phyloP scores from a whole-genome alignment of 2,329 filamentous ascomycete species.

The Ophidiomyces ophidiicola region DNA sequence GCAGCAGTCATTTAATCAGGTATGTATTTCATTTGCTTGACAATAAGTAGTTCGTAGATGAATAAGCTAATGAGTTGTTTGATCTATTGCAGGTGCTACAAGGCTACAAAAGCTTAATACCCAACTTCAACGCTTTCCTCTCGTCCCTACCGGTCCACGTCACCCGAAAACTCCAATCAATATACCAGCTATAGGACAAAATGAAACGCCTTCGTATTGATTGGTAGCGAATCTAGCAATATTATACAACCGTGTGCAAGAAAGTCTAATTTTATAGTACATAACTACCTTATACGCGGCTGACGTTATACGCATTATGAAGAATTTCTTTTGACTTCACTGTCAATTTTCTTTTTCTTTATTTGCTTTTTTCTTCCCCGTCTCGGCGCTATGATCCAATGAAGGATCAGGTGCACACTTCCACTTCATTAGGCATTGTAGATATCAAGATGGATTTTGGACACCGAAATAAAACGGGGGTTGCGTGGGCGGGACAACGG shows the following conservation, averaged over 20 bases:
- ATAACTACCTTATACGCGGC: too few relatives aligned
- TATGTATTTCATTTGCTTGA: constrained; percentile 33
- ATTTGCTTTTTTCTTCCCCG: background rate
- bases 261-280: too few relatives aligned
- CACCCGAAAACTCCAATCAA: constrained; percentile 31
- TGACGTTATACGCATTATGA: too few relatives aligned
- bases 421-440: constrained; percentile 2
- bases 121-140: constrained; percentile 37
- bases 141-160: constrained; percentile 30
- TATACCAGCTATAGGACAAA: constrained; percentile 31
- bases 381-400: background rate
- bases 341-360: background rate
- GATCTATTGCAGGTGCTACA: constrained; percentile 29
- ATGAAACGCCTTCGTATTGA: too few relatives aligned
- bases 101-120: constrained; percentile 39
- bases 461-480: background rate
- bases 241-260: too few relatives aligned
- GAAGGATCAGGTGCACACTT: constrained; percentile 1
- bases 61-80: constrained; percentile 4
- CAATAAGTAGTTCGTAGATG: background rate
- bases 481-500: background rate
- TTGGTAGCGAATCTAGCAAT: too few relatives aligned
- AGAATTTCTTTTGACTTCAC: too few relatives aligned
- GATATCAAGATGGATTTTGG: constrained; percentile 1
- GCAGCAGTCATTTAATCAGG: constrained; percentile 62